Evolutionary conservation across 768 basidiomycete genomes (phyloP).

Genomic region (Phylloporus rhodoxanthus): DNA sequence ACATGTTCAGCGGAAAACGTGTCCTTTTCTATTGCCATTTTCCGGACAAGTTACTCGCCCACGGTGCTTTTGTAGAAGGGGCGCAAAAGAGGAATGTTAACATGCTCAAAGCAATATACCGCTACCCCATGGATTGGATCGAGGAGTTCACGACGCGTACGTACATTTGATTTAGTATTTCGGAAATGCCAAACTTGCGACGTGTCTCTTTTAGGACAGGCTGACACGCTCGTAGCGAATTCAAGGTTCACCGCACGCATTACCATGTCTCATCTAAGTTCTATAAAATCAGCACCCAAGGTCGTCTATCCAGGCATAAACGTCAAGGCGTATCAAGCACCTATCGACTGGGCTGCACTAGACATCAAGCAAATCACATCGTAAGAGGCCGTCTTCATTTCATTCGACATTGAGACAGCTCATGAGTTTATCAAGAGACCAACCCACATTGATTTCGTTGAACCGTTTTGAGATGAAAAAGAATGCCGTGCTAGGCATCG

Average conservation of each 20-base stretch:
- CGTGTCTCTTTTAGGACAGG: conserved; percentile 52
- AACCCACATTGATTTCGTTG: conserved; percentile 76
- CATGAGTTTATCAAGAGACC: conserved; percentile 36
- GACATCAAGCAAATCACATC: conserved; percentile 53
- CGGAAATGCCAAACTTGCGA: neutral
- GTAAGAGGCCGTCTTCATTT: conserved; percentile 35
- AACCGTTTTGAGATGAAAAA: conserved; percentile 98
- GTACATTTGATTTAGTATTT: conserved; percentile 22
- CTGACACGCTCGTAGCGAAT: conserved; percentile 88
- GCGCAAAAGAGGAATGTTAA: conserved; percentile 37
- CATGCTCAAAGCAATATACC: conserved; percentile 69
- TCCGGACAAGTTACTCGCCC: conserved; percentile 86
- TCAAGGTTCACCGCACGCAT: conserved; percentile 85
- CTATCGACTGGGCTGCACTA: conserved; percentile 37
- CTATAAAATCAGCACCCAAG: conserved; percentile 52
- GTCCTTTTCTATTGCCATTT: conserved; percentile 98
- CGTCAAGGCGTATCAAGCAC: conserved; percentile 57
- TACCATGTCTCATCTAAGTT: conserved; percentile 69
- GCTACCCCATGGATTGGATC: conserved; percentile 82
- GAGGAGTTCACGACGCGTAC: conserved; percentile 87
- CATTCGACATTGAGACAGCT: neutral
- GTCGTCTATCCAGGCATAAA: conserved; percentile 98
- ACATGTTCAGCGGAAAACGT: conserved; percentile 58
- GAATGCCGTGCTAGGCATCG: conserved; percentile 75
- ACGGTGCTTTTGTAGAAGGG: conserved; percentile 58